Conservation (phyloP, 306 rosid species). For the Pyrus communis region DNA sequence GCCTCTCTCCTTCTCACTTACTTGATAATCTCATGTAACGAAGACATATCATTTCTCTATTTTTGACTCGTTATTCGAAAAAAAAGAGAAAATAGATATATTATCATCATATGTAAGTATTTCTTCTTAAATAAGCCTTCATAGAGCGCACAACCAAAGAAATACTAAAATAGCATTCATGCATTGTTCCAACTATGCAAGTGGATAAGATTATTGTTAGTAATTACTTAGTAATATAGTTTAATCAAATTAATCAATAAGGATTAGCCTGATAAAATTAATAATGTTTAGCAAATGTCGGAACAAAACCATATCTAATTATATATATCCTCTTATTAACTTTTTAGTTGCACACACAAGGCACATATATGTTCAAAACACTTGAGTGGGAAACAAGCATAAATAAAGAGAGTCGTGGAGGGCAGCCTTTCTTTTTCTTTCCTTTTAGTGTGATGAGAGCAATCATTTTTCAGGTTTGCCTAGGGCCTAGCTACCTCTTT, state of each 20-base stretch:
- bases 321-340: background rate
- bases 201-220: background rate
- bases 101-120: too few relatives aligned
- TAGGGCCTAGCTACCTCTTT: background rate
- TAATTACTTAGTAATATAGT: background rate
- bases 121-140: too few relatives aligned
- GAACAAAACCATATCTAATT: background rate
- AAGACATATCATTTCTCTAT: too few relatives aligned
- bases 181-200: background rate
- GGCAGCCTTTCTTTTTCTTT: background rate
- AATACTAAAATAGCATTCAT: background rate
- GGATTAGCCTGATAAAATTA: background rate
- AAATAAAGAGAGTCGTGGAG: background rate
- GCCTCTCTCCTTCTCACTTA: too few relatives aligned
- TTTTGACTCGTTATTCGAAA: too few relatives aligned
- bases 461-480: slow-evolving; percentile 18
- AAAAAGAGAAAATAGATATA: too few relatives aligned
- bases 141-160: too few relatives aligned
- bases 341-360: background rate
- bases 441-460: slow-evolving; percentile 7
- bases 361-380: slow-evolving; percentile 3
- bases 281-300: background rate
- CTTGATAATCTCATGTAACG: too few relatives aligned
- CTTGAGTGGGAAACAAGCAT: background rate
- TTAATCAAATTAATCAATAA: background rate